Evolutionary conservation across 495 filamentous ascomycete genomes (phyloP).

Genomic region (Baudoinia panamericana): DNA sequence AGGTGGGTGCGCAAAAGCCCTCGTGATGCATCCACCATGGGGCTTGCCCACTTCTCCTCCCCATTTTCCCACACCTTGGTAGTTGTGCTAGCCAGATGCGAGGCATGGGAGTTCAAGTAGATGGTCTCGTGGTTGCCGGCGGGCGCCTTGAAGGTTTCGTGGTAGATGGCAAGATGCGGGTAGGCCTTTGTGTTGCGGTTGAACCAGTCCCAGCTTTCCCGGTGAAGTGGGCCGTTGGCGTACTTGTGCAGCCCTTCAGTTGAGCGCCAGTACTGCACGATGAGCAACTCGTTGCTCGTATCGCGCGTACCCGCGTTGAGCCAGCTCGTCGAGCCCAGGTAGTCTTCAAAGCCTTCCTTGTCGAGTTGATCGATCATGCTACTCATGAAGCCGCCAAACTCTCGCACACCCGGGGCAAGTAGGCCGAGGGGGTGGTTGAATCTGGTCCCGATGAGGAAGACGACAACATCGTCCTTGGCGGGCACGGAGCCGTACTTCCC

Average conservation of each 20-base stretch:
- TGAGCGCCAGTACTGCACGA: slow-evolving; percentile 35
- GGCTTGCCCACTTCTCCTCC: slow-evolving; percentile 14
- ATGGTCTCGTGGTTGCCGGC: slow-evolving; percentile 31
- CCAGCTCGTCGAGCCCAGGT: slow-evolving; percentile 16
- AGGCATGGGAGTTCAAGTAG: background rate
- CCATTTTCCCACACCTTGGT: slow-evolving; percentile 1
- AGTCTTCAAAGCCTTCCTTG: slow-evolving; percentile 13
- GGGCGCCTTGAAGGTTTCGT: slow-evolving; percentile 36
- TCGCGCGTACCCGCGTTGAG: slow-evolving; percentile 11
- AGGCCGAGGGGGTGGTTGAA: slow-evolving; percentile 28
- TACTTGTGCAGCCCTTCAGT: slow-evolving; percentile 35
- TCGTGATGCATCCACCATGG: slow-evolving; percentile 20
- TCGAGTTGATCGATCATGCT: slow-evolving; percentile 15
- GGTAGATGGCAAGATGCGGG: slow-evolving; percentile 35
- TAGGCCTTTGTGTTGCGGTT: slow-evolving; percentile 24
- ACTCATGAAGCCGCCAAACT: slow-evolving; percentile 13
- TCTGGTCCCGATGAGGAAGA: slow-evolving; percentile 32
- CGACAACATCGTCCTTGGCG: slow-evolving; percentile 27
- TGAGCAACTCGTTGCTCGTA: slow-evolving; percentile 30
- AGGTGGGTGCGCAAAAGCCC: slow-evolving; percentile 10
- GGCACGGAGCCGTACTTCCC: slow-evolving; percentile 26
- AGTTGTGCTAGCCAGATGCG: background rate
- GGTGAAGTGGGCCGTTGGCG: background rate
- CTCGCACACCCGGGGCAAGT: slow-evolving; percentile 10
- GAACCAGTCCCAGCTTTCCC: slow-evolving; percentile 36